Conservation (phyloP, 345 rosid species). For the Gossypium stocksii region DNA sequence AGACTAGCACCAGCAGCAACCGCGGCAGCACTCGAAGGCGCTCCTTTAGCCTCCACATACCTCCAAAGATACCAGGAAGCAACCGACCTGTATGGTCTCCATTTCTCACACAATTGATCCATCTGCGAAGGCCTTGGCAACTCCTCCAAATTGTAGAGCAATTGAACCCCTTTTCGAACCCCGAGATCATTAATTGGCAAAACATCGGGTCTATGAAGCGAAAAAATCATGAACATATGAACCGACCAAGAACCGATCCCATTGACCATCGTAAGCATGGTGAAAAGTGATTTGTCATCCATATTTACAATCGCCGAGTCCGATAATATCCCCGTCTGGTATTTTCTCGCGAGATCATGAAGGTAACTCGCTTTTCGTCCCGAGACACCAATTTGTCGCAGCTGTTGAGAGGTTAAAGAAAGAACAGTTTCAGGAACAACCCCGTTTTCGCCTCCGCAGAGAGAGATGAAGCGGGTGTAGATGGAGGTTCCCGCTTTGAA, state of each 20-base stretch:
- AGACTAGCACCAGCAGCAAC: constrained; percentile 46
- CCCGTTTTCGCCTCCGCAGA: constrained; percentile 75
- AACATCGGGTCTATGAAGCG: constrained; percentile 95
- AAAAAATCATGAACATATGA: constrained; percentile 95
- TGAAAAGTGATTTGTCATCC: constrained; percentile 93
- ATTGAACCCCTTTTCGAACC: constrained; percentile 85
- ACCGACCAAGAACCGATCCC: constrained; percentile 99
- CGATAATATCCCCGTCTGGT: constrained; percentile 78
- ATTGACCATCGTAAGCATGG: constrained; percentile 97
- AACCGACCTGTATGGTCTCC: constrained; percentile 97
- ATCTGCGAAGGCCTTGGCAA: constrained; percentile 92
- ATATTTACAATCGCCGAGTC: constrained; percentile 73
- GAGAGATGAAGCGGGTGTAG: constrained; percentile 76
- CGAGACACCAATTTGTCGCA: constrained; percentile 85
- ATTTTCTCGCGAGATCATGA: constrained; percentile 89
- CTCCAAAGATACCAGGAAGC: constrained; percentile 95
- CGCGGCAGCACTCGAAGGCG: constrained; percentile 59
- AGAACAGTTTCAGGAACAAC: constrained; percentile 74
- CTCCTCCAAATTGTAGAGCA: constrained; percentile 67
- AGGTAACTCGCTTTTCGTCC: constrained; percentile 93
- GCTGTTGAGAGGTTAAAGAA: constrained; percentile 64
- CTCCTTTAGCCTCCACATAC: constrained; percentile 63
- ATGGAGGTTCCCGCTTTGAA: constrained; percentile 83
- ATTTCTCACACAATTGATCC: constrained; percentile 82
- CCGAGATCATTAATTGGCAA: constrained; percentile 88